These are phyloP conservation scores for Hymenoscyphus fructigenus DNA, from an alignment of 2,329 filamentous ascomycete species.

Conservation along the genomic window DNA sequence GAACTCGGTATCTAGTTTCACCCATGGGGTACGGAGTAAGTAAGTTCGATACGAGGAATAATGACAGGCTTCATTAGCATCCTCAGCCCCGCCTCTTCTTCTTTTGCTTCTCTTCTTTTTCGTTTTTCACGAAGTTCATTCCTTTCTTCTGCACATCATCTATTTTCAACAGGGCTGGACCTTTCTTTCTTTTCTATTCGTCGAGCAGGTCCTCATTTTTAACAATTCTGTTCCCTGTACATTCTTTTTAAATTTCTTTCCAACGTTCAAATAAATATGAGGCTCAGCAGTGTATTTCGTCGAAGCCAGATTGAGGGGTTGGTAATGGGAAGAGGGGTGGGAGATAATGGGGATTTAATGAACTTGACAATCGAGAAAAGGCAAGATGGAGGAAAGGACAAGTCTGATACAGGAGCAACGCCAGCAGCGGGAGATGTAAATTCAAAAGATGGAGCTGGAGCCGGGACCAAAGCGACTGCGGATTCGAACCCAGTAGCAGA, in stretches of 20 bases:
- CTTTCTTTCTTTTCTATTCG: conserved; percentile 6
- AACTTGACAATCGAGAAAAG: neutral
- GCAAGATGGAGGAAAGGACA: neutral
- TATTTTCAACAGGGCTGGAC: neutral
- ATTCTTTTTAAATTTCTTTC: neutral
- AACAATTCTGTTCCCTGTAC: conserved; percentile 1
- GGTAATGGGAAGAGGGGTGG: neutral
- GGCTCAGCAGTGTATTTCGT: neutral
- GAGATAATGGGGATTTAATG: neutral
- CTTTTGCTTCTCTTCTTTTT: neutral
- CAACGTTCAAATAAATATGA: neutral
- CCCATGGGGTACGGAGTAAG: neutral
- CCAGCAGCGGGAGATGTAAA: neutral
- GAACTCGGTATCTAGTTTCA: conserved; percentile 1
- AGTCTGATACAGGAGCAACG: neutral
- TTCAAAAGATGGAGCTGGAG: neutral
- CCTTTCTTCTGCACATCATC: neutral
- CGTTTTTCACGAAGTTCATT: conserved; percentile 1
- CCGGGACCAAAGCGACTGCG: neutral
- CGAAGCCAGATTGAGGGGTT: conserved; percentile 3
- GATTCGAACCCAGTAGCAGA: neutral
- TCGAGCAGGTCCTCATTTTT: conserved; percentile 2
- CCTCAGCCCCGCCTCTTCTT: neutral
- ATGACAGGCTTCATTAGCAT: neutral
- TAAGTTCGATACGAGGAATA: neutral